Evolutionary conservation across 495 filamentous ascomycete genomes (phyloP).

Genomic region (Neurospora sp.): DNA sequence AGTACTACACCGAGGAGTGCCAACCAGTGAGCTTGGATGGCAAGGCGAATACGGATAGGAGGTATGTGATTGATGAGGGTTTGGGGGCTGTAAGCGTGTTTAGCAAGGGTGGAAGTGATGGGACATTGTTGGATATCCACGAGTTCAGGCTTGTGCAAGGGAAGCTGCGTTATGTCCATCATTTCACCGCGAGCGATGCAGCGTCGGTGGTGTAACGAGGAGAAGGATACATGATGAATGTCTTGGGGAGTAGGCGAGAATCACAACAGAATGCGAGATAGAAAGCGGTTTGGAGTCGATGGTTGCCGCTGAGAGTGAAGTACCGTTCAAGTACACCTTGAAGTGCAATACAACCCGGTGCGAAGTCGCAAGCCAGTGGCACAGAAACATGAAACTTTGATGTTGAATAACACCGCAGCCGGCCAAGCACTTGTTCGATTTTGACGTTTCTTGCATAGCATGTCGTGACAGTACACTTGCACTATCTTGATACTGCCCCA

Average conservation of each 20-base stretch:
- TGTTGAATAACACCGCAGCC: not conserved
- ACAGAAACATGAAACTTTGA: not conserved
- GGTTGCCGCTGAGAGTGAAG: not conserved
- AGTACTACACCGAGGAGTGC: slow-evolving; percentile 7
- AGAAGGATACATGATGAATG: not conserved
- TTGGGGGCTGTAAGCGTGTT: slow-evolving; percentile 30
- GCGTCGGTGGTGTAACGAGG: not conserved
- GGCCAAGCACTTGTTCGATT: not conserved
- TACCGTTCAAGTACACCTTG: not conserved
- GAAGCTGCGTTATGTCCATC: slow-evolving; percentile 32
- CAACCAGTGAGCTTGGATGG: not conserved
- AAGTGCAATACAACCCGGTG: not conserved
- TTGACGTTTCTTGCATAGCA: not conserved
- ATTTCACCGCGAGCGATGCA: not conserved
- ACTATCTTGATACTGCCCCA: not conserved
- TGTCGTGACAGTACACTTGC: not conserved
- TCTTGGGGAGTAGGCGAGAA: not conserved
- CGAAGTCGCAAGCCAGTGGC: not conserved
- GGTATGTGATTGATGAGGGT: slow-evolving; percentile 31
- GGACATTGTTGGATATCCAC: slow-evolving; percentile 30
- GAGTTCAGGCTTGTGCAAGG: slow-evolving; percentile 34
- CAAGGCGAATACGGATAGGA: slow-evolving; percentile 18
- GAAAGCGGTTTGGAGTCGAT: not conserved
- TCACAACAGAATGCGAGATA: not conserved
- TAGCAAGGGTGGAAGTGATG: slow-evolving; percentile 31